Conservation (phyloP, 2,329 filamentous ascomycete genomes). For the Penicillium brasilianum region DNA sequence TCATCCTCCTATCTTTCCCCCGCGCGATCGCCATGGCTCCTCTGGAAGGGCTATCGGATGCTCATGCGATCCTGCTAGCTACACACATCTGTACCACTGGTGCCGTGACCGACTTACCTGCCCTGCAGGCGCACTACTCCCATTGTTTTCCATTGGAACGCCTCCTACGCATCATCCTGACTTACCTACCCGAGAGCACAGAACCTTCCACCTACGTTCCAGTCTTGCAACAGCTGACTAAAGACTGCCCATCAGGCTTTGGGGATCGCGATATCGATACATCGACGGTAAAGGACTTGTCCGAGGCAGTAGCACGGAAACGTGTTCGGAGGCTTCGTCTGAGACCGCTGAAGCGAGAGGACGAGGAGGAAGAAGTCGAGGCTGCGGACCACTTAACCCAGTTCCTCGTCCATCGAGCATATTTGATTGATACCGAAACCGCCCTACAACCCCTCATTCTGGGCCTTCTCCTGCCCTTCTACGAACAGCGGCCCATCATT, state of each 20-base stretch:
- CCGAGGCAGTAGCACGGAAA: conserved; percentile 57
- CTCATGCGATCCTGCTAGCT: conserved; percentile 64
- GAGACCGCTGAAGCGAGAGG: conserved; percentile 53
- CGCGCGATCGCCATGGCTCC: conserved; percentile 42
- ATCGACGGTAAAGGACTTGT: conserved; percentile 54
- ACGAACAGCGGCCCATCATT: conserved; percentile 58
- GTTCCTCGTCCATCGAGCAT: conserved; percentile 65
- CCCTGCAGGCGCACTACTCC: conserved; percentile 56
- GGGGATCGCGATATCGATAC: conserved; percentile 50
- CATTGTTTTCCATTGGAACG: conserved; percentile 57
- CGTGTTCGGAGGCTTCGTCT: conserved; percentile 58
- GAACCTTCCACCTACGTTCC: conserved; percentile 57
- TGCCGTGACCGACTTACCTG: conserved; percentile 58
- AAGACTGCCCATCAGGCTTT: conserved; percentile 33
- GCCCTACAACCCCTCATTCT: conserved; percentile 62
- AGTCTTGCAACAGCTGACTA: conserved; percentile 55
- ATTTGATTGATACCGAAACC: conserved; percentile 64
- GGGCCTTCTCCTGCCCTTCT: conserved; percentile 62
- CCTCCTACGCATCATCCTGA: conserved; percentile 63
- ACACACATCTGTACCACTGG: conserved; percentile 61
- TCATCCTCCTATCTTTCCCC: conserved; percentile 29
- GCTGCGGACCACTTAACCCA: conserved; percentile 56
- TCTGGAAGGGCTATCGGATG: conserved; percentile 53
- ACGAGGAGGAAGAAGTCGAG: conserved; percentile 50
- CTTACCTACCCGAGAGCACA: conserved; percentile 64